Base-by-base conservation (phyloP, 805 yeast species). In the Wickerhamiella nectarea region DNA sequence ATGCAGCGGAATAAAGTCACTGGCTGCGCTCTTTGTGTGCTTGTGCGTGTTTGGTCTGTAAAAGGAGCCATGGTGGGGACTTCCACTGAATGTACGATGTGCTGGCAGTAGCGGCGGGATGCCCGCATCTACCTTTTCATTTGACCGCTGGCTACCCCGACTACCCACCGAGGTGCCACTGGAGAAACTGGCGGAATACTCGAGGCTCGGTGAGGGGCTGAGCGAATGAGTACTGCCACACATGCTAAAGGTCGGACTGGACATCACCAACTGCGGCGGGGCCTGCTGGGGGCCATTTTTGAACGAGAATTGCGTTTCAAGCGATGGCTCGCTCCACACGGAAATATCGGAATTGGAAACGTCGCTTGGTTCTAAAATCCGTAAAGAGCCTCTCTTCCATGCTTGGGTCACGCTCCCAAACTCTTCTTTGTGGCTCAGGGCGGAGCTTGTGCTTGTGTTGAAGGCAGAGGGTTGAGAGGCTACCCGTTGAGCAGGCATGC, bases 31-130 rank as follows among this genome's bases (percentile, higher is more conserved):
- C 15, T 33, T 4, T 9, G 29, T 26, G 35, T 21, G 34, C n/a
- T 20, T 20, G 14, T 35, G 38, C 19, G 15, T 17, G 7, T 14
- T 17, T 3, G 38, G 44, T 10, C 33, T 22, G 18, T 33, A 28
- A 18, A 41, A 42, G 6, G 45, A 42, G 17, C 39, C 41, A 26
- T 36, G 20, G 45, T 31, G 29, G 8, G 37, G 41, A 12, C 20
- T 36, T n/a, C 35, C 40, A 19, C 44, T 35, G 21, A 36, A 36
- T 9, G 41, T 42, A n/a, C 45, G 45, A n/a, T 44, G 46, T 1
- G 39, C 38, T 2, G 46, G 46, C n/a, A 44, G 21, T 14, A 31
- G 29, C 4, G 46, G 46, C 6, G 46, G 46, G 20, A 44, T 34
- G 4, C 43, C 43, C 6, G 46, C 46, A 26, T 44, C 39, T 3